phyloP scores from a whole-genome alignment of 2,329 filamentous ascomycete genomes.

The Apiospora sp. region DNA sequence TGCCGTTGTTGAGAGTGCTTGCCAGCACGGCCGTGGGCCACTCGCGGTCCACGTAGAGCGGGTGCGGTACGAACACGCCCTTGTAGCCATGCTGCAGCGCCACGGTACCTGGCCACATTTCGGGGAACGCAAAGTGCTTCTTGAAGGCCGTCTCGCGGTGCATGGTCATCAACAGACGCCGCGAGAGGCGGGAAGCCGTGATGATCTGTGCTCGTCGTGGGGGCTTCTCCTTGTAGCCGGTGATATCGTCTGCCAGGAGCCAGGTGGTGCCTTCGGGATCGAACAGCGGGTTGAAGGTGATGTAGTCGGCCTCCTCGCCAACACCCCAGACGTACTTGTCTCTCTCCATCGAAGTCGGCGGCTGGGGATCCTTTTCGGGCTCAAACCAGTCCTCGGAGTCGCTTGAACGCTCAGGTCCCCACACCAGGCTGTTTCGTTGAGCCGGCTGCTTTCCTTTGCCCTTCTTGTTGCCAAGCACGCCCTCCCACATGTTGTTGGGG shows the following conservation, averaged over 20 bases:
- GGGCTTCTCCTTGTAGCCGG: constrained; percentile 73
- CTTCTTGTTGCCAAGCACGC: constrained; percentile 52
- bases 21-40: constrained; percentile 86
- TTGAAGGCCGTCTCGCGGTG: constrained; percentile 86
- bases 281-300: constrained; percentile 91
- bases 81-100: constrained; percentile 93
- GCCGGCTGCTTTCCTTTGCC: constrained; percentile 43
- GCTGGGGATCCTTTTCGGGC: constrained; percentile 74
- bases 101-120: constrained; percentile 93
- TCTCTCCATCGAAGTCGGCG: constrained; percentile 76
- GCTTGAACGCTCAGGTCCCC: constrained; percentile 80
- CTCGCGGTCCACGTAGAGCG: constrained; percentile 83
- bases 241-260: constrained; percentile 83
- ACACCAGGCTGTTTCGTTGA: constrained; percentile 68
- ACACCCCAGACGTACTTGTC: constrained; percentile 89
- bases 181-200: constrained; percentile 84
- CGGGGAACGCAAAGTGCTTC: constrained; percentile 90
- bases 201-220: constrained; percentile 88
- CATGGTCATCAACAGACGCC: constrained; percentile 83
- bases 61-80: constrained; percentile 89
- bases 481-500: constrained; percentile 73
- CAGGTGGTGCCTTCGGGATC: constrained; percentile 88
- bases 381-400: constrained; percentile 76
- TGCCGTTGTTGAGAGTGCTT: constrained; percentile 80
- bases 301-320: constrained; percentile 88